These are phyloP conservation scores for Hansfordia pulvinata DNA, from an alignment of 2,329 filamentous ascomycete genomes.

Conservation along the genomic window DNA sequence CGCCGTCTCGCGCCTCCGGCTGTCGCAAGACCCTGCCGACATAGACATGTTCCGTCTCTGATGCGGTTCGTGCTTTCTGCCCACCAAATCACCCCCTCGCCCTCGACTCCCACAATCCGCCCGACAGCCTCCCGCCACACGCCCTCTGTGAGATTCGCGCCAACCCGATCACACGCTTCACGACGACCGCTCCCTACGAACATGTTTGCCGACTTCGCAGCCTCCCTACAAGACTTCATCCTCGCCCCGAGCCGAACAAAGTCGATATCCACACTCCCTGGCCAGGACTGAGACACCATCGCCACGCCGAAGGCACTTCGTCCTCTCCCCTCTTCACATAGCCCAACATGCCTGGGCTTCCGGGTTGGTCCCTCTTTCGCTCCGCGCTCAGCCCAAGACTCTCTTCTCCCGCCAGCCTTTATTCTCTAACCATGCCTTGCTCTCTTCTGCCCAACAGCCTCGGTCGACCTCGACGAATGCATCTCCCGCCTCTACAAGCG, in stretches of 20 bases:
- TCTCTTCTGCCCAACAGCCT: conserved; percentile 39
- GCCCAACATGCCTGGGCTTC: conserved; percentile 40
- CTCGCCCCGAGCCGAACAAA: conserved; percentile 19
- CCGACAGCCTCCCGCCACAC: conserved; percentile 6
- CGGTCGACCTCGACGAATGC: conserved; percentile 96
- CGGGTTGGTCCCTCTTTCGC: conserved; percentile 26
- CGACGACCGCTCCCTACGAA: conserved; percentile 12
- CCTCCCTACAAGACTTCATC: conserved; percentile 16
- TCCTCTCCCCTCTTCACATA: conserved; percentile 2
- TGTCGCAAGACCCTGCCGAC: no score
- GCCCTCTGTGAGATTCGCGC: conserved; percentile 16
- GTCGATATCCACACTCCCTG: conserved; percentile 8
- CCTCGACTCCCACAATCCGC: no score
- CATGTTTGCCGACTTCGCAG: conserved; percentile 18
- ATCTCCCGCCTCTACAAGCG: conserved; percentile 95
- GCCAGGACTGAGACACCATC: neutral
- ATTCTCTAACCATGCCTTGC: neutral
- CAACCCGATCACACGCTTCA: no score
- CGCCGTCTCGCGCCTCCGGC: no score
- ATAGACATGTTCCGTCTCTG: no score
- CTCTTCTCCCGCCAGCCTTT: conserved; percentile 1
- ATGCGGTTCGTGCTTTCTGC: no score
- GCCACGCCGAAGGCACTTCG: no score
- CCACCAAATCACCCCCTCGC: no score
- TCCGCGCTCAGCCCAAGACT: conserved; percentile 1